A percentile compares a stretch with the other conserved stretches of the same genome.
Conservation (phyloP, 352 stramenopile species). For the Thalassiosira delicatula region DNA sequence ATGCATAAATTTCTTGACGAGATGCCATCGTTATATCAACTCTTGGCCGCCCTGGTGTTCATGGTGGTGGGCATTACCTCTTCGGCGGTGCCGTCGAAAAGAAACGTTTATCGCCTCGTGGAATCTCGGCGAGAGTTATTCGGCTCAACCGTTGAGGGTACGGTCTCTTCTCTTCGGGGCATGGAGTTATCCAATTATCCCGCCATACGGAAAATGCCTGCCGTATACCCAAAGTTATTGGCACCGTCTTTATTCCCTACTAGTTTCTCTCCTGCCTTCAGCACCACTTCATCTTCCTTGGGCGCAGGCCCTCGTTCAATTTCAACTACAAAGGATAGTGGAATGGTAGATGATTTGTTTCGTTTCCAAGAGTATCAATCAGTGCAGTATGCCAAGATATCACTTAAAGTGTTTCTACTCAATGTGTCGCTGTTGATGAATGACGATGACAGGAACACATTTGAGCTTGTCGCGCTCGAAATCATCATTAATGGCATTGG, state of each 20-base stretch:
- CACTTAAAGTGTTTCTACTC: constrained; percentile 18
- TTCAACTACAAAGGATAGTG: neutral
- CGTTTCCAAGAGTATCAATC: neutral
- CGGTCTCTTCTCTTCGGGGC: constrained; percentile 9
- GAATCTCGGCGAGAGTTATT: too few relatives aligned
- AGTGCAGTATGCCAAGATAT: neutral
- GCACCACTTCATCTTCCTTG: neutral
- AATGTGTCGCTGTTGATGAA: constrained; percentile 5
- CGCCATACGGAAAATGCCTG: neutral
- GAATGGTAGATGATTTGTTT: constrained; percentile 2
- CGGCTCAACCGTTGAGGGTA: too few relatives aligned
- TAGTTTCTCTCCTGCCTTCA: neutral
- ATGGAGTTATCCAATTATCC: neutral
- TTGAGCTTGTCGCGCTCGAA: constrained; percentile 17
- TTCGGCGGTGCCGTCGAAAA: too few relatives aligned
- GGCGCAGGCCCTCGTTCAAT: neutral
- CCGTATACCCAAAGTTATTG: neutral
- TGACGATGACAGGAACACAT: constrained; percentile 9
- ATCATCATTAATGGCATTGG: constrained; percentile 15
- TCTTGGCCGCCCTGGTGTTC: too few relatives aligned
- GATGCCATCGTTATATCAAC: too few relatives aligned
- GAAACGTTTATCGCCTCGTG: too few relatives aligned
- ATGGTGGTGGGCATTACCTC: too few relatives aligned
- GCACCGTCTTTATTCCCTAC: neutral
- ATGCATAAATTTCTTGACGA: too few relatives aligned